Evolutionary conservation across 2,329 filamentous ascomycete species (phyloP).

Genomic region (Colletotrichum orchidophilum): DNA sequence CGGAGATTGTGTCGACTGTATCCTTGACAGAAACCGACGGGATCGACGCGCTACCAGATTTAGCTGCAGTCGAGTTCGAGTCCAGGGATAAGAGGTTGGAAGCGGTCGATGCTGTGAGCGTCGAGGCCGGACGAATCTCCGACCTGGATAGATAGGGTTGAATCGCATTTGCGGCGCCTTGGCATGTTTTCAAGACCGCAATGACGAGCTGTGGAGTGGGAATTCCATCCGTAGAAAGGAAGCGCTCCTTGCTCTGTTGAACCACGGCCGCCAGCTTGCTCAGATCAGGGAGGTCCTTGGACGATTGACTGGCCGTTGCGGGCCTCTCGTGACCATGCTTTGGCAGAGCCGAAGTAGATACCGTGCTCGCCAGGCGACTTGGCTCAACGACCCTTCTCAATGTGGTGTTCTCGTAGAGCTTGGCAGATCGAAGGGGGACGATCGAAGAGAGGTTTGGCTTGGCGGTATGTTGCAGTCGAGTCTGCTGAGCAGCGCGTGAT

Average conservation of each 20-base stretch:
- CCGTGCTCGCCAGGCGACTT: slow-evolving; percentile 20
- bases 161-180: slow-evolving; percentile 54
- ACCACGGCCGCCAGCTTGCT: slow-evolving; percentile 52
- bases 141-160: slow-evolving; percentile 51
- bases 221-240: slow-evolving; percentile 55
- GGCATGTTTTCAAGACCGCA: slow-evolving; percentile 55
- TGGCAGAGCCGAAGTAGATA: neutral
- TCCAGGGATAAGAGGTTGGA: slow-evolving; percentile 48
- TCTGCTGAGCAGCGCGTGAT: slow-evolving; percentile 33
- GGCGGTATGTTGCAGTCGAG: slow-evolving; percentile 32
- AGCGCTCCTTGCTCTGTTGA: slow-evolving; percentile 52
- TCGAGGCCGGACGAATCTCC: slow-evolving; percentile 57
- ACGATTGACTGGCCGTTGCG: slow-evolving; percentile 3
- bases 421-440: slow-evolving; percentile 24
- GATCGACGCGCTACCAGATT: slow-evolving; percentile 28
- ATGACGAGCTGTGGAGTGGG: slow-evolving; percentile 54
- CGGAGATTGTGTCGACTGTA: slow-evolving; percentile 62
- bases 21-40: slow-evolving; percentile 46
- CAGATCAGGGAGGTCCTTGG: slow-evolving; percentile 46
- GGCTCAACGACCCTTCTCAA: slow-evolving; percentile 15
- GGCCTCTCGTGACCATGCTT: slow-evolving; percentile 16
- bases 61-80: slow-evolving; percentile 34
- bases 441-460: slow-evolving; percentile 30
- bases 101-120: slow-evolving; percentile 49
- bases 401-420: slow-evolving; percentile 12